These are phyloP conservation scores for Thraustotheca clavata DNA, from an alignment of 352 stramenopile species.

Conservation along the genomic window DNA sequence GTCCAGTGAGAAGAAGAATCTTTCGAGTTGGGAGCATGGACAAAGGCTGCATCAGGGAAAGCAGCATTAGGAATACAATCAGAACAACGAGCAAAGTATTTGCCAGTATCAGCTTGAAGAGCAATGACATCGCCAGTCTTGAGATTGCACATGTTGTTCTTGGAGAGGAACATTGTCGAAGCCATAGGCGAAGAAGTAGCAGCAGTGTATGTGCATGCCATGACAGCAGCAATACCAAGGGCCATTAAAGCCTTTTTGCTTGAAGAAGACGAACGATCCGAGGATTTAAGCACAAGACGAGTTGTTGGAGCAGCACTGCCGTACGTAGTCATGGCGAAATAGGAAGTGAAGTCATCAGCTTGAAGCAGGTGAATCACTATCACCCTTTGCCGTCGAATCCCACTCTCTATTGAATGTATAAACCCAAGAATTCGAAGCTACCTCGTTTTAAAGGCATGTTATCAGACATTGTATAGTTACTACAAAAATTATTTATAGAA, in stretches of 20 bases:
- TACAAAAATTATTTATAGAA: too few species aligned
- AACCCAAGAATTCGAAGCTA: too few species aligned
- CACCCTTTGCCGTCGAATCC: background rate
- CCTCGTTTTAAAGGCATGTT: too few species aligned
- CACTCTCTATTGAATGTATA: too few species aligned
- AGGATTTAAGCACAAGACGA: background rate
- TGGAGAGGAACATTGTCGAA: background rate
- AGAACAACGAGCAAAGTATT: constrained; percentile 5
- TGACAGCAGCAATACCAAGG: background rate
- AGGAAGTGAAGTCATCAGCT: background rate
- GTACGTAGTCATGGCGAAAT: background rate
- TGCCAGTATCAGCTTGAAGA: constrained; percentile 13
- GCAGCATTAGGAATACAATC: background rate
- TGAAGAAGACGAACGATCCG: background rate
- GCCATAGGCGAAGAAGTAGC: background rate
- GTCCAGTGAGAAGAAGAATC: constrained; percentile 1
- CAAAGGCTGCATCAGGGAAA: background rate
- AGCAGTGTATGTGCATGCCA: background rate
- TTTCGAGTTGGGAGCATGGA: background rate
- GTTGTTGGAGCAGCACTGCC: background rate
- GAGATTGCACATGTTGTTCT: background rate
- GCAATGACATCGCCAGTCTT: background rate
- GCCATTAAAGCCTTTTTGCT: background rate
- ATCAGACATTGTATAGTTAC: too few species aligned
- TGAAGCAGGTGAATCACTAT: constrained; percentile 1